Evolutionary conservation across 1,284 basidiomycete genomes (phyloP), one percentile per base, ranked within the genome.

Genomic region (Thelephora terrestris): DNA sequence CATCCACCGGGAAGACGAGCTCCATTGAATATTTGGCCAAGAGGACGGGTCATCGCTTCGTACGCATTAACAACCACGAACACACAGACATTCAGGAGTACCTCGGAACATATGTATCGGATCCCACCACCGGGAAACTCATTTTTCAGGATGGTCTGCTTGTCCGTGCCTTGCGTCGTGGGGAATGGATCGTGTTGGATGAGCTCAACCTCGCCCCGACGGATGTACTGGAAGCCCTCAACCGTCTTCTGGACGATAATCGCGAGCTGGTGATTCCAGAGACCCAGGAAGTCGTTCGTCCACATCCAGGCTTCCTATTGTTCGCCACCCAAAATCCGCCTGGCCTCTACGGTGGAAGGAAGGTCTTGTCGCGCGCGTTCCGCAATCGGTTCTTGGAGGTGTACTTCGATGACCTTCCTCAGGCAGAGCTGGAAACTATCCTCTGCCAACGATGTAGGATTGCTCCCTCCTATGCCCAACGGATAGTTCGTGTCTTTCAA

Each of bases 61-160:
- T 99, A 24, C 89, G 96, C 34, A 98, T 99, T 76, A 99, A 99
- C 71, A 99, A 99, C 60, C 96, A 99, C 69, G 96, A 99, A 59
- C 96, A 99, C 62, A 99, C 96, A 4, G 96, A 99, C 64, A 94
- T 95, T 45, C 96, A 99, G 61, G 96, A 99, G 63, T 99, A 99
- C 61, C 76, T 99, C 46, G 96, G 96, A 5, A 94, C 93, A 0
- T 99, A 99, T 60, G 82, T 95, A 14, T 94, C 95, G 1, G 94
- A 99, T 64, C 81, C 93, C 5, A 65, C 79, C 21, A 91, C 91
- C 0, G 96, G 96, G 20, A 95, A 93, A 64, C 77, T 99, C 16
- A 81, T 89, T 12, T 99, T 96, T 69, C 87, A 88, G 57, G 96
- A 99, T 62, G 96, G 96, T 5, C 70, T 97, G 2, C 77, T 99